Conservation (phyloP, 2,329 filamentous ascomycete species). For the Ophiognomonia clavigignenti-juglandacearum region DNA sequence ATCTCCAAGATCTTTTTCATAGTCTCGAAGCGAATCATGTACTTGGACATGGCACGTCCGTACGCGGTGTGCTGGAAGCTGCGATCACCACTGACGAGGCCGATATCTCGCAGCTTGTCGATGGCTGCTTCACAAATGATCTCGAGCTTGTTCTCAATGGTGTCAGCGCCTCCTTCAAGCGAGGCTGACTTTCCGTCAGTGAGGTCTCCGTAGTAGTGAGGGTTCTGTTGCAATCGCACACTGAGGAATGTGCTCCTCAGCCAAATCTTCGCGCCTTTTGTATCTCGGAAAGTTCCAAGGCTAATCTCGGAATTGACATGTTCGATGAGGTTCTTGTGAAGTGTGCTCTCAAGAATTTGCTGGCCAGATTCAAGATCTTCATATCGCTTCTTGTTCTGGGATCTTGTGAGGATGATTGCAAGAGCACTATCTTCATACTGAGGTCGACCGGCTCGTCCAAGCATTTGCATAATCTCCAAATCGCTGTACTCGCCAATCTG, state of each 20-base stretch:
- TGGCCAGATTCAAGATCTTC: constrained; percentile 69
- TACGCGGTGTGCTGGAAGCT: constrained; percentile 63
- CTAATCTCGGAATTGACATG: constrained; percentile 82
- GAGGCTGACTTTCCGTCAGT: constrained; percentile 49
- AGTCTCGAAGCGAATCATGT: constrained; percentile 74
- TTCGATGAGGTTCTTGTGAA: constrained; percentile 76
- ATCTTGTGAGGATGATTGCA: constrained; percentile 74
- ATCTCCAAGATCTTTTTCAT: constrained; percentile 68
- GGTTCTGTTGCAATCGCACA: constrained; percentile 67
- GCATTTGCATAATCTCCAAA: constrained; percentile 86
- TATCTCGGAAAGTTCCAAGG: constrained; percentile 64
- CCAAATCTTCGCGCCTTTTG: constrained; percentile 66
- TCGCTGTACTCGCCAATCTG: constrained; percentile 68
- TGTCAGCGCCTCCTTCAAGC: neutral
- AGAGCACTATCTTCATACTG: constrained; percentile 75
- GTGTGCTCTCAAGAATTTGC: constrained; percentile 69
- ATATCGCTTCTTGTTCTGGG: constrained; percentile 61
- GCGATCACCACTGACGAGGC: constrained; percentile 47
- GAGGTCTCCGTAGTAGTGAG: constrained; percentile 57
- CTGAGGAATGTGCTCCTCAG: constrained; percentile 73
- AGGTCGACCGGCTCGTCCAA: constrained; percentile 76
- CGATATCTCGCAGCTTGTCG: constrained; percentile 53
- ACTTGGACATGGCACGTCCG: constrained; percentile 76
- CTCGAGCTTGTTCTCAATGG: constrained; percentile 56
- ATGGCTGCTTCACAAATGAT: constrained; percentile 69